Base-by-base conservation (phyloP, 2,329 filamentous ascomycete species). In the Cladophialophora chaetospira region DNA sequence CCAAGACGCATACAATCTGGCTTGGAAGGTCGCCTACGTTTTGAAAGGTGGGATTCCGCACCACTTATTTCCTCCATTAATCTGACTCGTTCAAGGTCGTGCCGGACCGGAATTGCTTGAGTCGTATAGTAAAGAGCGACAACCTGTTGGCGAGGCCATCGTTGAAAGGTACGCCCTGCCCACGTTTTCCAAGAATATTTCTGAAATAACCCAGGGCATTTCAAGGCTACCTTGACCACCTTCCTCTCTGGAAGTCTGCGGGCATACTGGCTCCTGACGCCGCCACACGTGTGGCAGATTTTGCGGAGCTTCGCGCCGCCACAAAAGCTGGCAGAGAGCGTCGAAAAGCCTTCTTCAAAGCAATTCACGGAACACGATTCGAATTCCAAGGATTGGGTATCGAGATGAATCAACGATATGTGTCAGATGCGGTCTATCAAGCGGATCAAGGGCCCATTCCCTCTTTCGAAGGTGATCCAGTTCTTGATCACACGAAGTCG, bases 361-460 rank as follows among this genome's bases (percentile, higher is more conserved):
- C 72, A 1, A 72, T 82, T 19, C 67, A 74, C 47, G 63, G 69
- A 5, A 78, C 77, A 1, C 63, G 71, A 1, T 73, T 74, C 49
- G 82, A 82, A 64, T 82, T 80, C 57, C 79, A 82, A 54, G 82
- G 74, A 2, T 70, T 86, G 11, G 83, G 83, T 1, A 72, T 81
- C 13, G 81, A 84, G 63, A 85, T 85, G 82, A 80, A 80, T 62
- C 83, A 86, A 64, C 71, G 70, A 3, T 86, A 86, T 61, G 58
- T 69, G 5, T 63, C 59, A 6, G 45, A 58, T 1, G 81, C 76
- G 1, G 67, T 83, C 3, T 79, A 78, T 58, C 60, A 70, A 1
- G 66, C 58, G 0, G 80, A 82, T 57, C 75, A 82, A 65, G 38
- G 52, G 15, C 17, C 29, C 3, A 55, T 52, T 21, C 61, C 61